Evolutionary conservation across 805 yeast species (phyloP).

Genomic region (Spathaspora gorwiae): DNA sequence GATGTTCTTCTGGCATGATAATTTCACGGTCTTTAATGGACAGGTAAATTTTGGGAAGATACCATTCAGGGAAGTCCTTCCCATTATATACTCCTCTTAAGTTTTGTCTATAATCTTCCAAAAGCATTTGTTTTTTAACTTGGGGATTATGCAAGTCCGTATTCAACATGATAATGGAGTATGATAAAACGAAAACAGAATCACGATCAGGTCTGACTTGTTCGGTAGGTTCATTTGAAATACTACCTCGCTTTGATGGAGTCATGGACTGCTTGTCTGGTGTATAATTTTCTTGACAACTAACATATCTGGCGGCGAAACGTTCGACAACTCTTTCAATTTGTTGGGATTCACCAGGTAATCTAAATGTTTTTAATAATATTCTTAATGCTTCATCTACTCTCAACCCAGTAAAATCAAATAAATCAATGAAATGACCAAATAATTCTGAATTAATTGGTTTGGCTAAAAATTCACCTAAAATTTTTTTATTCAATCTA

Average conservation of each 20-base stretch:
- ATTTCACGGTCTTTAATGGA: constrained; percentile 84
- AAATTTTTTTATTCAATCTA: constrained; percentile 76
- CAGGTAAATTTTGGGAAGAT: constrained; percentile 70
- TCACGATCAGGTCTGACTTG: constrained; percentile 72
- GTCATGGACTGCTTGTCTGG: not conserved
- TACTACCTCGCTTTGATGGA: constrained; percentile 1
- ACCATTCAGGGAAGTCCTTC: constrained; percentile 81
- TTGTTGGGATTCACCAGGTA: constrained; percentile 97
- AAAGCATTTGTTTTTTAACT: constrained; percentile 85
- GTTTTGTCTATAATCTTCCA: constrained; percentile 76
- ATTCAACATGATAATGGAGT: constrained; percentile 89
- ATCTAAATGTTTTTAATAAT: constrained; percentile 74
- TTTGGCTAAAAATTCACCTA: constrained; percentile 84
- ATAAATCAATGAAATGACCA: constrained; percentile 57
- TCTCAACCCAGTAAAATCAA: constrained; percentile 73
- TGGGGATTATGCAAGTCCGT: constrained; percentile 93
- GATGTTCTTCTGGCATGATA: constrained; percentile 97
- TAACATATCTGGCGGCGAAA: constrained; percentile 77
- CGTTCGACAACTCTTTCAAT: constrained; percentile 88
- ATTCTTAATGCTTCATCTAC: constrained; percentile 92
- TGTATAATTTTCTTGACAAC: constrained; percentile 41
- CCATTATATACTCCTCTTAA: constrained; percentile 74
- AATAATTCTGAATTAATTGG: constrained; percentile 60
- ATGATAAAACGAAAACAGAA: constrained; percentile 83
- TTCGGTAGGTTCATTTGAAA: constrained; percentile 11